These are phyloP conservation scores for Talaromyces pinophilus DNA, from an alignment of 2,329 filamentous ascomycete species.

Conservation along the genomic window DNA sequence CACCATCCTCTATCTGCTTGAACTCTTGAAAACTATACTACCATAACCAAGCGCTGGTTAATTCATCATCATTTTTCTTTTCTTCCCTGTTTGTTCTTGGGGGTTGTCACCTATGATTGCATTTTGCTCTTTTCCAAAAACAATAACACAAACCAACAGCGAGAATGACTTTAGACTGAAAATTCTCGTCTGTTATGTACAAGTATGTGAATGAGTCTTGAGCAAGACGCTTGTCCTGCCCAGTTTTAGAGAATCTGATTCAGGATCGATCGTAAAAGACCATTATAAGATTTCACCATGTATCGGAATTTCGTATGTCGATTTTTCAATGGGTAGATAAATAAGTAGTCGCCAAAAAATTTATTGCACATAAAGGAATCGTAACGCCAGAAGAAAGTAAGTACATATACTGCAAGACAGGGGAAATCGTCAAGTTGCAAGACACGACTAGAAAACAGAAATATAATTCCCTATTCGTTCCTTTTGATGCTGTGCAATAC, in stretches of 20 bases:
- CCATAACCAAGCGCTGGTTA: constrained; percentile 26
- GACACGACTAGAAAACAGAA: constrained; percentile 73
- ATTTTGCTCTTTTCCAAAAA: not conserved
- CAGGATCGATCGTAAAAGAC: not conserved
- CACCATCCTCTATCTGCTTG: not conserved
- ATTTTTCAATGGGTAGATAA: not conserved
- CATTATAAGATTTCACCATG: not conserved
- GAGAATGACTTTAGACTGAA: constrained; percentile 3
- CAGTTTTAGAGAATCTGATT: constrained; percentile 6
- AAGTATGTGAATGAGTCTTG: constrained; percentile 24
- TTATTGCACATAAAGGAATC: constrained; percentile 13
- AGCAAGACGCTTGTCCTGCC: constrained; percentile 20
- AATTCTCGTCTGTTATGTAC: constrained; percentile 31
- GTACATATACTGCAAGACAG: constrained; percentile 11
- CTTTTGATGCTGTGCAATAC: constrained; percentile 99
- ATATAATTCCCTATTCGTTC: constrained; percentile 99
- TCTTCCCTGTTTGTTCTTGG: constrained; percentile 1
- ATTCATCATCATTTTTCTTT: constrained; percentile 23
- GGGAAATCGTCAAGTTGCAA: not conserved
- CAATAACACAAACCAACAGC: not conserved
- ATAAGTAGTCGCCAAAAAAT: not conserved
- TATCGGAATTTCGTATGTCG: not conserved
- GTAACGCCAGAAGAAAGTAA: constrained; percentile 11
- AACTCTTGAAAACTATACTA: constrained; percentile 4
- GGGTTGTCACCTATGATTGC: constrained; percentile 7